A percentile compares a stretch with the other conserved stretches of the same genome.
Evolutionary conservation across 2,329 filamentous ascomycete genomes (phyloP).

Genomic region (Penicillium corylophilum): DNA sequence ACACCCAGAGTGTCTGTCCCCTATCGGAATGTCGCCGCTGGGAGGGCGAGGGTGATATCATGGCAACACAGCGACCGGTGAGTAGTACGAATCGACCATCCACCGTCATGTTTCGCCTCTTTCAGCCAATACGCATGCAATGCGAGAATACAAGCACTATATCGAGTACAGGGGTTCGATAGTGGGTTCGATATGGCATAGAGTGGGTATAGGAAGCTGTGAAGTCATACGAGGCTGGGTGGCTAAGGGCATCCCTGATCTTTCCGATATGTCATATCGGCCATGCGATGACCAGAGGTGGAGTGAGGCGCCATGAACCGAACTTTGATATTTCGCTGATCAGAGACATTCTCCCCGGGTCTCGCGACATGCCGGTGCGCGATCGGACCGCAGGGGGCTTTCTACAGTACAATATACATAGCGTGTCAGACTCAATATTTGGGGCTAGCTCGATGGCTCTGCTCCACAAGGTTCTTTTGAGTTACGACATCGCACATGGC

Average conservation of each 20-base stretch:
- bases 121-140: neutral
- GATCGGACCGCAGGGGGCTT: conserved; percentile 1
- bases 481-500: conserved; percentile 8
- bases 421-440: neutral
- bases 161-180: neutral
- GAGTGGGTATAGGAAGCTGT: neutral
- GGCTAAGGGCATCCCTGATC: neutral
- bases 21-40: neutral
- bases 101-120: conserved; percentile 2
- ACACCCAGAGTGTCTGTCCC: neutral
- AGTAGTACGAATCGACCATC: neutral
- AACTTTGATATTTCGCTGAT: neutral
- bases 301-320: neutral
- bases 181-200: neutral
- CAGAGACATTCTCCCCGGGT: neutral
- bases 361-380: neutral
- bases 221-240: neutral
- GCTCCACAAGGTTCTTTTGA: conserved; percentile 7
- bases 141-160: neutral
- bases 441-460: neutral
- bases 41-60: conserved; percentile 11
- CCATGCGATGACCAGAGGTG: neutral
- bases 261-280: neutral
- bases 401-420: too few relatives aligned
- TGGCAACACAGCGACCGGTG: conserved; percentile 1